Conservation (phyloP, 768 basidiomycete species). For the Suillus plorans region DNA sequence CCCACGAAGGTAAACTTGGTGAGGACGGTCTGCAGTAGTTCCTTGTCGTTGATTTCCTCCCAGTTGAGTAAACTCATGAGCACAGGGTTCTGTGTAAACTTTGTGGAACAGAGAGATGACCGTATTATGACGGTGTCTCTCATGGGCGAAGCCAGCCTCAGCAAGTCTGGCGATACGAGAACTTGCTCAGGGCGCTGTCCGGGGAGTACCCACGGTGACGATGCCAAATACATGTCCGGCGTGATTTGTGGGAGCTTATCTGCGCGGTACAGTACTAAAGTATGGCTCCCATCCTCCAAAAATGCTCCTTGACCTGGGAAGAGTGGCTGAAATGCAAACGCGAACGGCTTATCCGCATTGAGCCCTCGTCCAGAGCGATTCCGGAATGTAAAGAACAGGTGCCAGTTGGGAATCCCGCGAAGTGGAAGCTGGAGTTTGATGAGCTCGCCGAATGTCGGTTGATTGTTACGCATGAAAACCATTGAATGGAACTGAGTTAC, state of each 20-base stretch:
- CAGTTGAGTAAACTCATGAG: conserved; percentile 79
- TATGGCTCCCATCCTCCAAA: conserved; percentile 87
- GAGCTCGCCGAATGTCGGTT: conserved; percentile 91
- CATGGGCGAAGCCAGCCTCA: conserved; percentile 63
- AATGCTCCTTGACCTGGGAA: conserved; percentile 76
- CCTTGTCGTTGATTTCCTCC: conserved; percentile 67
- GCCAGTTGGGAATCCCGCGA: conserved; percentile 72
- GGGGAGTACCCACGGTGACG: conserved; percentile 57
- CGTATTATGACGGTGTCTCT: conserved; percentile 81
- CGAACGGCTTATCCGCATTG: conserved; percentile 75
- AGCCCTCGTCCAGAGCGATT: conserved; percentile 56
- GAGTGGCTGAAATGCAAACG: conserved; percentile 89
- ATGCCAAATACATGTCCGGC: conserved; percentile 70
- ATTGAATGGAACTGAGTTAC: conserved; percentile 85
- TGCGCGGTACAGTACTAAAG: conserved; percentile 78
- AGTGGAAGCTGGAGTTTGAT: conserved; percentile 81
- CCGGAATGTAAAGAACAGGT: conserved; percentile 93
- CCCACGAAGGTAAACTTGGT: conserved; percentile 88
- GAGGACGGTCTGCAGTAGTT: conserved; percentile 68
- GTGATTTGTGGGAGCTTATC: conserved; percentile 65
- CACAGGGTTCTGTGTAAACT: conserved; percentile 87
- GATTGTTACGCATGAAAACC: conserved; percentile 84
- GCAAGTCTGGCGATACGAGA: conserved; percentile 56
- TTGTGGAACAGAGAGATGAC: conserved; percentile 89
- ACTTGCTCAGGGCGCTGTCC: conserved; percentile 64